Evolutionary conservation across 2,329 filamentous ascomycete species (phyloP).

Genomic region (Trematosphaeria pertusa): DNA sequence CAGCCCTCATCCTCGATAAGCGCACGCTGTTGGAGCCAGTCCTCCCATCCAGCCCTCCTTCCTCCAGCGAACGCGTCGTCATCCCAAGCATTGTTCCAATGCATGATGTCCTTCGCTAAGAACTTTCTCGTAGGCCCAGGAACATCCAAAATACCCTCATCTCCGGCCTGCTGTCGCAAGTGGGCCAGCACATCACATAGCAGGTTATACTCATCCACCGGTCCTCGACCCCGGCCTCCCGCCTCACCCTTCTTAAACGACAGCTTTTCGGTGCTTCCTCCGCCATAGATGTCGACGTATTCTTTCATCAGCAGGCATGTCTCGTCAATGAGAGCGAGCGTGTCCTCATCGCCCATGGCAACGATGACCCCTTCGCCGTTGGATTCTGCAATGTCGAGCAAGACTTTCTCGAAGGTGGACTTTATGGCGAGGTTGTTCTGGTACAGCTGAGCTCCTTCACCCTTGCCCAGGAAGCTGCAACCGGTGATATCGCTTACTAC

Average conservation of each 20-base stretch:
- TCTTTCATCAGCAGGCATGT: conserved; percentile 23
- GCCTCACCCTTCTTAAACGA: conserved; percentile 8
- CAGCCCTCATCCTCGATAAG: conserved; percentile 9
- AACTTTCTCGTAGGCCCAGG: conserved; percentile 21
- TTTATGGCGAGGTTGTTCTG: conserved; percentile 19
- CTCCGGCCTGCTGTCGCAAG: conserved; percentile 12
- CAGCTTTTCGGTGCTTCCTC: conserved; percentile 14
- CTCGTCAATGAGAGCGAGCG: conserved; percentile 19
- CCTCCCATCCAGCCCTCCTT: conserved; percentile 20
- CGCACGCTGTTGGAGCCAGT: conserved; percentile 12
- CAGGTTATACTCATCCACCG: conserved; percentile 21
- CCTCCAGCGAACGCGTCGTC: conserved; percentile 22
- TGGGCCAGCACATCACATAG: conserved; percentile 18
- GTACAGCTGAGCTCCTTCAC: conserved; percentile 12
- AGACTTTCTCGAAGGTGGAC: conserved; percentile 18
- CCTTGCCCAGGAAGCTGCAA: conserved; percentile 14
- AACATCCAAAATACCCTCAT: conserved; percentile 14
- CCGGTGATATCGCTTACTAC: conserved; percentile 13
- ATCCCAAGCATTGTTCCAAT: conserved; percentile 18
- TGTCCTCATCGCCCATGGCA: conserved; percentile 13
- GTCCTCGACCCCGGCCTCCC: conserved; percentile 13
- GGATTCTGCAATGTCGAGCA: conserved; percentile 11
- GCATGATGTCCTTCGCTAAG: conserved; percentile 25
- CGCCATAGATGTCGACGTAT: conserved; percentile 19
- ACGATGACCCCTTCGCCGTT: conserved; percentile 18